These are phyloP conservation scores for Ceratocystis alfenasii DNA, from an alignment of 2,329 filamentous ascomycete genomes.

Conservation along the genomic window DNA sequence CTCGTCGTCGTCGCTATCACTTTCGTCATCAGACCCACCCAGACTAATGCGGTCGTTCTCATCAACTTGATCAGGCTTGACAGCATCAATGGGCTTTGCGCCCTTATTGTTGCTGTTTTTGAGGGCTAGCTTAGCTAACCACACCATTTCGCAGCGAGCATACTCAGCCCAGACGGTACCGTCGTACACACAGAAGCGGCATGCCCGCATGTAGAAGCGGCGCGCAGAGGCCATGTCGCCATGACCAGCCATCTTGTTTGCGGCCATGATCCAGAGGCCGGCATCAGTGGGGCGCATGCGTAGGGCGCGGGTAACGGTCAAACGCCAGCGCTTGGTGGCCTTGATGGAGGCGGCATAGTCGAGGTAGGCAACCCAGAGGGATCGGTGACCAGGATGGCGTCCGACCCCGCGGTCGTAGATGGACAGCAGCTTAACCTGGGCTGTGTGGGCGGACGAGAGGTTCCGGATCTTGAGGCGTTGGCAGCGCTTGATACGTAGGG, in stretches of 20 bases:
- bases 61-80: conserved; percentile 38
- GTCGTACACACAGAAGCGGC: conserved; percentile 74
- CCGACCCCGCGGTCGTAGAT: conserved; percentile 77
- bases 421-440: conserved; percentile 73
- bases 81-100: conserved; percentile 29
- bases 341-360: conserved; percentile 61
- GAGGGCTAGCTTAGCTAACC: conserved; percentile 66
- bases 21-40: conserved; percentile 33
- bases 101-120: conserved; percentile 37
- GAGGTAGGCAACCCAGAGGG: conserved; percentile 83
- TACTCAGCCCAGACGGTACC: conserved; percentile 78
- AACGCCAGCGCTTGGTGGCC: conserved; percentile 54
- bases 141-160: conserved; percentile 81
- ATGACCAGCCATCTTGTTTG: conserved; percentile 61
- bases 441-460: conserved; percentile 52
- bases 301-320: conserved; percentile 55
- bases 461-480: conserved; percentile 65
- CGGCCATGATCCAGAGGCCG: conserved; percentile 77
- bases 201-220: conserved; percentile 74
- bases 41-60: conserved; percentile 39
- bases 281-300: conserved; percentile 75
- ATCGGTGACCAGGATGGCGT: conserved; percentile 69
- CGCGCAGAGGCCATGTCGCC: conserved; percentile 80
- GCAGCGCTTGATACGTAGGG: conserved; percentile 69
- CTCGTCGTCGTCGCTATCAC: conserved; percentile 33